phyloP scores from a whole-genome alignment of 352 stramenopile genomes.

The Phytophthora pinifolia region DNA sequence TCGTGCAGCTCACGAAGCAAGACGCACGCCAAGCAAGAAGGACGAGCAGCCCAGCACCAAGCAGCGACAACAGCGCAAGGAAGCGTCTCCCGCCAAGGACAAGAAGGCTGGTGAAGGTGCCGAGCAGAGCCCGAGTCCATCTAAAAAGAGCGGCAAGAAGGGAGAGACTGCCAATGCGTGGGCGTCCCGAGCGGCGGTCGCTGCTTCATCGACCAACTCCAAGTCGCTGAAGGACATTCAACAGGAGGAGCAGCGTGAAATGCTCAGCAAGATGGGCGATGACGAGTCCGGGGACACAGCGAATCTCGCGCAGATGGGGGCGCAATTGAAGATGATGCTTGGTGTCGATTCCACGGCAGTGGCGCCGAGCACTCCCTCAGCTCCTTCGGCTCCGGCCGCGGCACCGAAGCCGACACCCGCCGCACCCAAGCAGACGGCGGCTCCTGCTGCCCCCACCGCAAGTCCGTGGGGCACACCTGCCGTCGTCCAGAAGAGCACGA shows the following conservation, averaged over 20 bases:
- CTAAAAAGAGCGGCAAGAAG: conserved; percentile 38
- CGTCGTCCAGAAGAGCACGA: conserved; percentile 22
- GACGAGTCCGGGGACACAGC: conserved; percentile 18
- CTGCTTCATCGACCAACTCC: conserved; percentile 12
- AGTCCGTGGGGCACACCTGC: conserved; percentile 57
- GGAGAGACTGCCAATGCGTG: conserved; percentile 32
- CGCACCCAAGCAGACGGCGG: conserved; percentile 10
- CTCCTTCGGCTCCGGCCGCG: conserved; percentile 1
- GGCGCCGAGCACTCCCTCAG: conserved; percentile 10
- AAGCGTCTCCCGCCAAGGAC: conserved; percentile 21
- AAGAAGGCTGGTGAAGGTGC: conserved; percentile 1
- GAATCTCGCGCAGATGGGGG: conserved; percentile 80
- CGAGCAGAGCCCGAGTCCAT: conserved; percentile 28
- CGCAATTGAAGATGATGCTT: conserved; percentile 89
- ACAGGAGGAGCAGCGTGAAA: conserved; percentile 71
- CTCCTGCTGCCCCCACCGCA: conserved; percentile 22
- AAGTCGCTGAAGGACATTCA: conserved; percentile 86
- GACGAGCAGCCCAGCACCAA: not conserved
- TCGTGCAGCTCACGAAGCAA: conserved; percentile 24
- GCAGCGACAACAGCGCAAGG: conserved; percentile 14
- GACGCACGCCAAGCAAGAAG: not conserved
- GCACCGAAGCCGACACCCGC: conserved; percentile 8
- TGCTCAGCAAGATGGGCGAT: conserved; percentile 56
- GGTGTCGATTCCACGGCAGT: conserved; percentile 51
- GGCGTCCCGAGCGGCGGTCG: conserved; percentile 25